phyloP scores from a whole-genome alignment of 768 basidiomycete species.

The Mycena maculata region DNA sequence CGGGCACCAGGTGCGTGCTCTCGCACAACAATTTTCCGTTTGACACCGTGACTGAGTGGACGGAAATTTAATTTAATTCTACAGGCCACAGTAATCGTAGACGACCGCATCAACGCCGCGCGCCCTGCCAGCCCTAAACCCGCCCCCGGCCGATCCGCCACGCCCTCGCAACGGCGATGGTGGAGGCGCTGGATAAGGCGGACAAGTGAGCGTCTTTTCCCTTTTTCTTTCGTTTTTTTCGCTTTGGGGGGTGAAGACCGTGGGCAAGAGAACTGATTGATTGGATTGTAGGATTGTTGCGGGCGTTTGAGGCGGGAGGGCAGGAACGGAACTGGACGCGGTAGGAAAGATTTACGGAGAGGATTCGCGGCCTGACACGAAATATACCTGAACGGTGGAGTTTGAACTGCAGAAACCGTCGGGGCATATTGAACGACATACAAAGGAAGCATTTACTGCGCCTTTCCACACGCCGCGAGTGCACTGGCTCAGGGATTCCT shows the following conservation, averaged over 20 bases:
- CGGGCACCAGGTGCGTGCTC: conserved; percentile 79
- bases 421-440: too few relatives aligned
- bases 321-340: too few relatives aligned
- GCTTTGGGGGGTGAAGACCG: too few relatives aligned
- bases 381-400: too few relatives aligned
- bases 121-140: conserved; percentile 82
- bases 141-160: conserved; percentile 77
- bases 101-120: conserved; percentile 82
- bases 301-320: conserved; percentile 70
- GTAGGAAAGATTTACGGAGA: too few relatives aligned
- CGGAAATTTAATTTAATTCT: not conserved
- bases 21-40: too few relatives aligned
- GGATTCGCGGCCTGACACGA: too few relatives aligned
- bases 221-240: not conserved
- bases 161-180: conserved; percentile 94
- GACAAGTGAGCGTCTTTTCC: conserved; percentile 77
- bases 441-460: too few relatives aligned
- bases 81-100: conserved; percentile 95
- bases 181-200: conserved; percentile 94
- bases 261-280: conserved; percentile 26
- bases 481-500: too few relatives aligned
- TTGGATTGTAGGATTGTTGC: conserved; percentile 68
- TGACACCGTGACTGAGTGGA: too few relatives aligned
- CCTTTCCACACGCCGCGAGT: too few relatives aligned
- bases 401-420: too few relatives aligned